Evolutionary conservation across 345 rosid species (phyloP).

Genomic region (Citrus australasica): DNA sequence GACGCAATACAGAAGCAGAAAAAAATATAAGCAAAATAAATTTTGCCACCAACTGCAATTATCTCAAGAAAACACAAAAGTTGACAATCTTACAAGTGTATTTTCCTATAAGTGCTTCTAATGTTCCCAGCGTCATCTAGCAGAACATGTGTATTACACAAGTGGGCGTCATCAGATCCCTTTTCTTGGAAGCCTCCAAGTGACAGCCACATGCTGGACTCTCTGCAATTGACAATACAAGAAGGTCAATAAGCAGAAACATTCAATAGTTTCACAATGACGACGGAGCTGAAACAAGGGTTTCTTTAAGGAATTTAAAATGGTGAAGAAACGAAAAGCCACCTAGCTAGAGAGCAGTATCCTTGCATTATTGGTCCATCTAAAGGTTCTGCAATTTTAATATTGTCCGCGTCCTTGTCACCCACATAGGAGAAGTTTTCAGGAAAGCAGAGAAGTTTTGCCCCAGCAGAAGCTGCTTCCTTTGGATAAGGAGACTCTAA

Average conservation of each 20-base stretch:
- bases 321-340: background rate
- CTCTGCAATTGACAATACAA: conserved; percentile 37
- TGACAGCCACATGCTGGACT: conserved; percentile 79
- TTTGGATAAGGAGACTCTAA: conserved; percentile 20
- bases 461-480: conserved; percentile 80
- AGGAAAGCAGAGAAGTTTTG: too few species aligned
- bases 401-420: conserved; percentile 34
- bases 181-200: conserved; percentile 93
- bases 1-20: background rate
- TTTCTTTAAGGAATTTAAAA: background rate
- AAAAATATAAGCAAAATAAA: background rate
- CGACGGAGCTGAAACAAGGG: background rate
- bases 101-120: conserved; percentile 63
- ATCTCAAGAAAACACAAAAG: background rate
- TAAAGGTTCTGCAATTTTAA: conserved; percentile 64
- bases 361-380: conserved; percentile 77
- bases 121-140: conserved; percentile 72
- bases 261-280: background rate
- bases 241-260: background rate
- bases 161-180: conserved; percentile 60
- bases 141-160: conserved; percentile 80
- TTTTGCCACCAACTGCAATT: background rate
- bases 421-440: too few species aligned
- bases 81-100: conserved; percentile 58
- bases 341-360: conserved; percentile 90